These are phyloP conservation scores for Botryosphaeria dothidea DNA, from an alignment of 2,329 filamentous ascomycete species.

Conservation along the genomic window DNA sequence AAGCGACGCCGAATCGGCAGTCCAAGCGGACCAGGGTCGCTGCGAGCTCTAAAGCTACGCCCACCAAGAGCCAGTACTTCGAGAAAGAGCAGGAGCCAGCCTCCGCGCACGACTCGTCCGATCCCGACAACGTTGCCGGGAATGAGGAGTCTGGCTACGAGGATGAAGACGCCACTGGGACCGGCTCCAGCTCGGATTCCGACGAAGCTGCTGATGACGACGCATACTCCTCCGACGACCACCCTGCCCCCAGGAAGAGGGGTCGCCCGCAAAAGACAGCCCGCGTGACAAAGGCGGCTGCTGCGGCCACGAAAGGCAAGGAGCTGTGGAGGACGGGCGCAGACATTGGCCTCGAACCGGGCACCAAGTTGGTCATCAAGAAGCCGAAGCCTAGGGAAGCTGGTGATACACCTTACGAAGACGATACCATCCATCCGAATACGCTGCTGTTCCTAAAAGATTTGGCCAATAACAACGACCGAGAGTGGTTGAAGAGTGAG, in stretches of 20 bases:
- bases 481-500: slow-evolving; percentile 64
- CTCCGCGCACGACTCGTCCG: slow-evolving; percentile 23
- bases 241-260: slow-evolving; percentile 29
- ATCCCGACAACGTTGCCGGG: slow-evolving; percentile 36
- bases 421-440: slow-evolving; percentile 63
- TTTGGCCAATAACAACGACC: slow-evolving; percentile 61
- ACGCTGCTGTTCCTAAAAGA: slow-evolving; percentile 63
- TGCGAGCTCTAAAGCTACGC: slow-evolving; percentile 23
- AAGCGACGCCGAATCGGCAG: slow-evolving; percentile 30
- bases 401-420: slow-evolving; percentile 58
- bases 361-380: slow-evolving; percentile 62
- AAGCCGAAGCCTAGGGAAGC: slow-evolving; percentile 63
- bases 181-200: slow-evolving; percentile 33
- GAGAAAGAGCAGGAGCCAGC: slow-evolving; percentile 32
- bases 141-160: slow-evolving; percentile 44
- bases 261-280: slow-evolving; percentile 22
- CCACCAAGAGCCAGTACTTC: slow-evolving; percentile 35
- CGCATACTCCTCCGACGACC: slow-evolving; percentile 29
- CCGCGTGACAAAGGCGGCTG: slow-evolving; percentile 20
- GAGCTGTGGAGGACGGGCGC: slow-evolving; percentile 60
- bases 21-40: slow-evolving; percentile 35
- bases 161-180: slow-evolving; percentile 35
- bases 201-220: slow-evolving; percentile 35
- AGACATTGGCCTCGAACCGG: slow-evolving; percentile 57
- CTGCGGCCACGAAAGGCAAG: slow-evolving; percentile 35